These are phyloP conservation scores for Bathelium albidoporum DNA, from an alignment of 495 filamentous ascomycete genomes.

Conservation along the genomic window DNA sequence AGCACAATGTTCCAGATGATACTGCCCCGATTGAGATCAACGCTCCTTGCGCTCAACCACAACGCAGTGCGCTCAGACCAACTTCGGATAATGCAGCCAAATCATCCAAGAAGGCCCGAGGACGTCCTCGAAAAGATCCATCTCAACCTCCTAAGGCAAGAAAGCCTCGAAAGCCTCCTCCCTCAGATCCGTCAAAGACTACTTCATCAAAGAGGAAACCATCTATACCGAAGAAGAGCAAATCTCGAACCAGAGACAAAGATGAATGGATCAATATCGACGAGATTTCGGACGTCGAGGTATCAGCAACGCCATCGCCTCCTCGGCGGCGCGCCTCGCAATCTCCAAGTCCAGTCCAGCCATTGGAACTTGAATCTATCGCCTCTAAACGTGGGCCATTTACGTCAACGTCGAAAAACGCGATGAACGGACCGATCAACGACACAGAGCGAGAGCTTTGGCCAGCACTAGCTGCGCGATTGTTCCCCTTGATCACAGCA, in stretches of 20 bases:
- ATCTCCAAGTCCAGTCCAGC: conserved; percentile 9
- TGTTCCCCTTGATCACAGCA: conserved; percentile 55
- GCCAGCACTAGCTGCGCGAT: conserved; percentile 8
- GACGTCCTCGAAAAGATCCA: conserved; percentile 20
- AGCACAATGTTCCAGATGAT: background rate
- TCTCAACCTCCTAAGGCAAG: conserved; percentile 5
- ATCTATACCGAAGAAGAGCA: background rate
- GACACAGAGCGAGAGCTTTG: conserved; percentile 13
- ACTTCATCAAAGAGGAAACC: background rate
- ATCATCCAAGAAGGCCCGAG: conserved; percentile 14
- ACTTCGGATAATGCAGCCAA: background rate
- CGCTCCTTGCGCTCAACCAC: background rate
- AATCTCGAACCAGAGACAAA: conserved; percentile 4
- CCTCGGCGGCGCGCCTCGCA: conserved; percentile 21
- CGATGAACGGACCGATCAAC: background rate
- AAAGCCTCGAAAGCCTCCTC: conserved; percentile 7
- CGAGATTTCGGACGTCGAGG: conserved; percentile 30
- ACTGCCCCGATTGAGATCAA: background rate
- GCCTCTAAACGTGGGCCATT: background rate
- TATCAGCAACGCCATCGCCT: conserved; percentile 23
- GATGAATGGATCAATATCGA: conserved; percentile 24
- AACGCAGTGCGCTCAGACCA: background rate
- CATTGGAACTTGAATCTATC: conserved; percentile 9
- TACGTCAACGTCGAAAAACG: background rate
- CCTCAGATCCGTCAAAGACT: background rate